Conservation (phyloP, 805 yeast species). For the Yarrowia alimentaria region DNA sequence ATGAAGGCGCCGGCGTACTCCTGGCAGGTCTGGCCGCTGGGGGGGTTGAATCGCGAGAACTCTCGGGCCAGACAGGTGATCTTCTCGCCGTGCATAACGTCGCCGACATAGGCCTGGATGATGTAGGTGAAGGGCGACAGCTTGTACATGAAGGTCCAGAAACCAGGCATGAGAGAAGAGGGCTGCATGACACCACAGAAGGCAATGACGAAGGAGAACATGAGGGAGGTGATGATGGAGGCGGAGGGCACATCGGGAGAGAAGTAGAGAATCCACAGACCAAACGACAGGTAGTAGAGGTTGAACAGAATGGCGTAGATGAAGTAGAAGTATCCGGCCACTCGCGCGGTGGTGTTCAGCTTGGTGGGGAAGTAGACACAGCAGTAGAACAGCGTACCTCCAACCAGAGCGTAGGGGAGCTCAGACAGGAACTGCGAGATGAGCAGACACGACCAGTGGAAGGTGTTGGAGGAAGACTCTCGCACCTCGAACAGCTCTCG, state of each 20-base stretch:
- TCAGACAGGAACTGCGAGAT: slow-evolving; percentile 56
- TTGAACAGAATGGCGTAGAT: slow-evolving; percentile 53
- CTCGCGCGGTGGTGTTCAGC: slow-evolving; percentile 46
- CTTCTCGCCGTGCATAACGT: slow-evolving; percentile 49
- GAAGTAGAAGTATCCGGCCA: slow-evolving; percentile 52
- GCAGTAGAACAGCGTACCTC: slow-evolving; percentile 53
- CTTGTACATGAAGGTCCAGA: slow-evolving; percentile 83
- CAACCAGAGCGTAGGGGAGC: slow-evolving; percentile 55
- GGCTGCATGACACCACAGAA: slow-evolving; percentile 73
- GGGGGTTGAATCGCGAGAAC: slow-evolving; percentile 52
- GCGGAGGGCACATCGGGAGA: slow-evolving; percentile 69
- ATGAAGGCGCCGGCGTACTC: slow-evolving; percentile 51
- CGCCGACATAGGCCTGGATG: slow-evolving; percentile 53
- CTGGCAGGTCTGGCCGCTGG: slow-evolving; percentile 63
- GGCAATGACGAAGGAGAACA: slow-evolving; percentile 56
- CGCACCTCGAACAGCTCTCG: slow-evolving; percentile 68
- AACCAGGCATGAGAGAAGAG: slow-evolving; percentile 60
- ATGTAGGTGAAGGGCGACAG: slow-evolving; percentile 69
- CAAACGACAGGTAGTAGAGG: slow-evolving; percentile 52
- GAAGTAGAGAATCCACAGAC: slow-evolving; percentile 54
- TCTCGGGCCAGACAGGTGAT: slow-evolving; percentile 54
- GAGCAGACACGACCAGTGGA: slow-evolving; percentile 64
- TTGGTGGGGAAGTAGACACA: slow-evolving; percentile 53
- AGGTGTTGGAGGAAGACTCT: slow-evolving; percentile 68
- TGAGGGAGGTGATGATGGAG: slow-evolving; percentile 54